A percentile compares a stretch with the other conserved stretches of the same genome.
phyloP scores from a whole-genome alignment of 345 rosid genomes.

The Passiflora organensis region DNA sequence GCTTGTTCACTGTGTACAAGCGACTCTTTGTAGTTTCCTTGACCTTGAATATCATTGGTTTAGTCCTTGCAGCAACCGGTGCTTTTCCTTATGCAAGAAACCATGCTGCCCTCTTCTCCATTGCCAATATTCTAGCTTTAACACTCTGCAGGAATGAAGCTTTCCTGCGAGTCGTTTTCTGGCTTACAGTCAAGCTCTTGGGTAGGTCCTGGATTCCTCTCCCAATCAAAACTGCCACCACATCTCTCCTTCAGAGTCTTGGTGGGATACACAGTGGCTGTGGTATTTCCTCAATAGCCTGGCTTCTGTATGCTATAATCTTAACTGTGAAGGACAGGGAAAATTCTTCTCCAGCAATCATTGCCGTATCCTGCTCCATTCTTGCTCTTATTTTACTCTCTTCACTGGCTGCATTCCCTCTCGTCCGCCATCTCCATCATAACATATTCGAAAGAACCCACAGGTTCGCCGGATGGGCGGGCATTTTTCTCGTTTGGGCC shows the following conservation, averaged over 20 bases:
- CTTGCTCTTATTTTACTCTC: conserved; percentile 58
- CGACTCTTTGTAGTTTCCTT: conserved; percentile 49
- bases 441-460: conserved; percentile 70
- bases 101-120: conserved; percentile 57
- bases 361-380: conserved; percentile 47
- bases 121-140: conserved; percentile 59
- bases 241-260: conserved; percentile 69
- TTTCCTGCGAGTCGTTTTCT: conserved; percentile 49
- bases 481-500: conserved; percentile 66
- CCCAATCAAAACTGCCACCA: conserved; percentile 46
- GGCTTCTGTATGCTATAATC: conserved; percentile 60
- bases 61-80: conserved; percentile 58
- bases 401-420: conserved; percentile 61
- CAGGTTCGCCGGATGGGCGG: conserved; percentile 67
- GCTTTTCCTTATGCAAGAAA: conserved; percentile 61
- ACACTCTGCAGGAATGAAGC: conserved; percentile 82
- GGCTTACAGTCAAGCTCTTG: conserved; percentile 46
- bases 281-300: conserved; percentile 62
- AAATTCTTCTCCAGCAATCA: conserved; percentile 51
- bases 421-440: conserved; percentile 79
- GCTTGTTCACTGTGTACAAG: conserved; percentile 71
- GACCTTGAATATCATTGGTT: conserved; percentile 40
- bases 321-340: conserved; percentile 51
- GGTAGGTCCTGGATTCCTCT: conserved; percentile 61
- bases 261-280: conserved; percentile 82